Base-by-base conservation (phyloP, 441 rosid genomes). In the Erysimum cheiri region DNA sequence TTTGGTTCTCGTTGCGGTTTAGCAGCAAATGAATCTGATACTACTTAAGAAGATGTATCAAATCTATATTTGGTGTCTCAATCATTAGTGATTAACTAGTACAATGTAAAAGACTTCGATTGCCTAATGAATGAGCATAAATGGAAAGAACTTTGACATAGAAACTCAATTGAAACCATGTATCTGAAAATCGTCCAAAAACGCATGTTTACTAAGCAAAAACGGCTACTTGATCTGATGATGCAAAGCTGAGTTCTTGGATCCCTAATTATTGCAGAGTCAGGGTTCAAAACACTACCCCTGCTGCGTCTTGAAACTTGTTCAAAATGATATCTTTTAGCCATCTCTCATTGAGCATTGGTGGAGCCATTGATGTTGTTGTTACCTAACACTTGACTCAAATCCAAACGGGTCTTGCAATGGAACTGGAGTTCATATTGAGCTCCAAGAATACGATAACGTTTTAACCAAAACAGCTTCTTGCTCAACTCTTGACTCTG, bases 401-500 rank as follows among this genome's bases (percentile, higher is more conserved):
- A 39, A 12, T 75, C 74, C 74, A 75, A 63, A 50, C 78, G 70
- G 1, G 74, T 75, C 71, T 75, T 75, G 66, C 78, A 75, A 48
- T 75, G 74, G 41, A 69, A 75, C 8, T 63, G 78, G 6, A 75
- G 74, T 28, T 75, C 74, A 44, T 69, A 75, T 1, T 75, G 78
- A 55, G 78, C 78, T n/a, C 74, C 74, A 22, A 69, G 74, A 1
- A 75, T 63, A 17, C 78, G 55, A 14, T 75, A 69, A 12, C 78
- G 78, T 37, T 75, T 75, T n/a, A 75, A 57, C 78, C 78, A 75
- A 33, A 75, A 75, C 29, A 75, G n/a, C 67, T 75, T 69, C 49
- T 75, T 75, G 70, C 70, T 75, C 9, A 75, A 6, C 61, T 75
- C 74, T 12, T 75, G 78, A 5, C 74, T 69, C 70, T 75, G 74